Evolutionary conservation across 192 early-diverging fungal species (phyloP).

Genomic region (Coemansia sp.): DNA sequence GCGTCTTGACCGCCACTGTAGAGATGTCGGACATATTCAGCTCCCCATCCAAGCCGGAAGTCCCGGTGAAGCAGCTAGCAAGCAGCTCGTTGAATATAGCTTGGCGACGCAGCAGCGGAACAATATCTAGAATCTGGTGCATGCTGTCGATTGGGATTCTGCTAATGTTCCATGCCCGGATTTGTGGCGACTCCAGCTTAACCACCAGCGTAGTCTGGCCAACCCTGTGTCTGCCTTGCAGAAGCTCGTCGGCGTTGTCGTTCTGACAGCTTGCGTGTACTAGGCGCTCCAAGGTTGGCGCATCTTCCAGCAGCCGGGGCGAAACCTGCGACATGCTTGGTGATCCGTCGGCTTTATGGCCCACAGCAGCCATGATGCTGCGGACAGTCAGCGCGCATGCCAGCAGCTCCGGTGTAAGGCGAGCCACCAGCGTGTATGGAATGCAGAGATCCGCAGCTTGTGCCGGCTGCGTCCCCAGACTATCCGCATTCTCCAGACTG

Average conservation of each 20-base stretch:
- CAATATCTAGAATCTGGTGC: conserved; percentile 15
- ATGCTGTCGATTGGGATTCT: conserved; percentile 27
- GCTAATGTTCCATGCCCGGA: conserved; percentile 40
- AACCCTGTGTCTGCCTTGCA: background rate
- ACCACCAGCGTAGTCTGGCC: background rate
- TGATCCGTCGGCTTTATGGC: background rate
- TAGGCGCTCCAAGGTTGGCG: conserved; percentile 39
- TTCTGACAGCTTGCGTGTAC: background rate
- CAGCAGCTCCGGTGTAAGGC: conserved; percentile 25
- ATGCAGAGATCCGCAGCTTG: conserved; percentile 19
- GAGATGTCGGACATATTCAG: too few species aligned
- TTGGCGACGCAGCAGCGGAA: conserved; percentile 39
- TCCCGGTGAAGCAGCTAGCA: conserved; percentile 24
- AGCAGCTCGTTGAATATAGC: conserved; percentile 45
- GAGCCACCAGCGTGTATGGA: conserved; percentile 32
- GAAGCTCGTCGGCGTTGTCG: background rate
- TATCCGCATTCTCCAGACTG: background rate
- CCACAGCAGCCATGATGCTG: conserved; percentile 23
- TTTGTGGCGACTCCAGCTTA: conserved; percentile 30
- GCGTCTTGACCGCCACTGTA: conserved; percentile 16
- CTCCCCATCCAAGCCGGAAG: background rate
- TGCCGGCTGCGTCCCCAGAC: background rate
- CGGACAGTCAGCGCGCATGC: conserved; percentile 47
- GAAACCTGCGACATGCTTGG: conserved; percentile 14
- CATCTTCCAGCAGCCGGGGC: conserved; percentile 44